Percentiles rank a stretch among this genome's conserved stretches.
phyloP scores from a whole-genome alignment of 1,139 yeast genomes.

The Neolecta irregularis region DNA sequence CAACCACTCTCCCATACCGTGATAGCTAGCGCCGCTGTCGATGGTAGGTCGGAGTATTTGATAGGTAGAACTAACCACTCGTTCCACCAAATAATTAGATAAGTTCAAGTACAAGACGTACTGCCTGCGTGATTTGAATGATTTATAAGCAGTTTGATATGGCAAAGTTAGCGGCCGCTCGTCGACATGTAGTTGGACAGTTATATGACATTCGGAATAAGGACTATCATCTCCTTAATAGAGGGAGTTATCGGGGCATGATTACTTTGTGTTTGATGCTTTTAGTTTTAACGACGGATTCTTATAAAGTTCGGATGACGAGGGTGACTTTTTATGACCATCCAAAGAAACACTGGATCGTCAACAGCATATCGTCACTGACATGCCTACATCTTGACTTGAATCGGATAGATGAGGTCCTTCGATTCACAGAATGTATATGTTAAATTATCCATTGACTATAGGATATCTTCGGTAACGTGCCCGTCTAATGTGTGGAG shows the following conservation, averaged over 20 bases:
- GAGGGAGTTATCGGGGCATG: background rate
- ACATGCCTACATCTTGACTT: constrained; percentile 28
- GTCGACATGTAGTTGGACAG: constrained; percentile 46
- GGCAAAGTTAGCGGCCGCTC: constrained; percentile 53
- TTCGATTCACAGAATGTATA: constrained; percentile 62
- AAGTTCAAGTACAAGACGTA: background rate
- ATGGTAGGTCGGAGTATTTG: constrained; percentile 49
- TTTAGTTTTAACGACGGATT: constrained; percentile 38
- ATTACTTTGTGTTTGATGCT: constrained; percentile 32
- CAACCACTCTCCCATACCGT: constrained; percentile 53
- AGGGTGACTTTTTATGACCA: constrained; percentile 34
- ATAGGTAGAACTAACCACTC: constrained; percentile 60
- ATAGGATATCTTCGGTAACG: too few relatives aligned
- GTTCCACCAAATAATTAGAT: constrained; percentile 29
- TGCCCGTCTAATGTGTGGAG: too few relatives aligned
- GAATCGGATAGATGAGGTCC: constrained; percentile 46
- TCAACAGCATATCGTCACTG: constrained; percentile 7
- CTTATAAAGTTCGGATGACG: constrained; percentile 39
- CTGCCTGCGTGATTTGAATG: constrained; percentile 33
- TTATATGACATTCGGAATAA: constrained; percentile 47
- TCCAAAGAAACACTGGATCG: constrained; percentile 27
- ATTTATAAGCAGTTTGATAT: constrained; percentile 46
- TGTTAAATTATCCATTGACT: constrained; percentile 30
- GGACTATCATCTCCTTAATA: constrained; percentile 18
- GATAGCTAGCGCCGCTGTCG: constrained; percentile 44